Base-by-base conservation (phyloP, 2,329 filamentous ascomycete genomes). In the Leptographium wingfieldii region DNA sequence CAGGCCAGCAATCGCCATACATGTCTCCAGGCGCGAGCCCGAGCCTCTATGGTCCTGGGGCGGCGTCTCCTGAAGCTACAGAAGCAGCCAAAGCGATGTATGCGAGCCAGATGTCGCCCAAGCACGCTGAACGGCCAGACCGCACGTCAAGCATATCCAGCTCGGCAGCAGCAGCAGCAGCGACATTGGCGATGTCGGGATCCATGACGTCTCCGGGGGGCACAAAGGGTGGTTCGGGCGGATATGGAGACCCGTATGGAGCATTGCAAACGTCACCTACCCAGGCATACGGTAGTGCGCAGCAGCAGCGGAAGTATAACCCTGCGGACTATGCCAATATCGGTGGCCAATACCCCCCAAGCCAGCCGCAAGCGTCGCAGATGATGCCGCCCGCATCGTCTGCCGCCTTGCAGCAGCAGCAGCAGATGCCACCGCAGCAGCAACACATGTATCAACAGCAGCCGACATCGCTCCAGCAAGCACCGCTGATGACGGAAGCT, bases 241-340 rank as follows among this genome's bases (percentile, higher is more conserved):
- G 65, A 7, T 70, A 70, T 59, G 69, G 70, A n/a, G 68, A 68
- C 25, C 66, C 69, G 5, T 69, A 71, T 33, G 60, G 33, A n/a
- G 9, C 25, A 2, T 43, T 25, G 27, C 60, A 53, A 16, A 22
- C 54, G 3, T 40, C 55, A 14, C 22, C 68, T 6, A 46, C 6
- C 12, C 27, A 25, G 19, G 51, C 48, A 40, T 72, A 71, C 51
- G 67, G 69, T 61, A 72, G 72, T 62, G 69, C 71, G 55, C 73
- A 74, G 62, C 82, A 85, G 63, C 83, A 86, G 65, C 77, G 83
- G 49, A 83, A 83, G 66, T 94, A 94, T 70, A 89, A 94, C 69
- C 89, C 89, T 33, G 83, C 83, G 29, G 86, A 86, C 64, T 94
- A 92, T 70, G 87, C 85, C 61, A 83, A 79, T 68, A 80, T 83